A percentile compares a stretch with the other conserved stretches of the same genome.
Evolutionary conservation across 768 basidiomycete species (phyloP).

Genomic region (Leccinum incarnatum): DNA sequence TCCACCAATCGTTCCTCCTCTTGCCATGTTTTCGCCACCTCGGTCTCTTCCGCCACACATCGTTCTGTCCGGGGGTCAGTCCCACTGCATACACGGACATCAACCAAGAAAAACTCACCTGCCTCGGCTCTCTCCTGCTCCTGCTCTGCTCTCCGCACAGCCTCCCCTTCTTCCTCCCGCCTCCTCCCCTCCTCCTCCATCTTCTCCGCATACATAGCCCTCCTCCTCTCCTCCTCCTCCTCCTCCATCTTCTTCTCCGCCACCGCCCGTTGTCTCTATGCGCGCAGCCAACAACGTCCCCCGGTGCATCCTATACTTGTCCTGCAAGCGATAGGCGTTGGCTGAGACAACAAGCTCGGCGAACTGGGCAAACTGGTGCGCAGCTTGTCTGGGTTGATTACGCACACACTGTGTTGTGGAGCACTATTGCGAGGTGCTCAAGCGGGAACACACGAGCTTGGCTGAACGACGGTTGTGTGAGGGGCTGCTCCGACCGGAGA

Average conservation of each 20-base stretch:
- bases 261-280: slow-evolving; percentile 44
- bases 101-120: slow-evolving; percentile 35
- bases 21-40: slow-evolving; percentile 45
- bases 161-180: slow-evolving; percentile 28
- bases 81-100: no score
- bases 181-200: slow-evolving; percentile 26
- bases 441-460: no score
- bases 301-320: no score
- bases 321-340: no score
- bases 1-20: slow-evolving; percentile 48
- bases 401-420: no score
- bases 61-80: slow-evolving; percentile 3
- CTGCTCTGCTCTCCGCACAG: slow-evolving; percentile 33
- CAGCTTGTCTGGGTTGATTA: no score
- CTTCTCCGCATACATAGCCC: no score
- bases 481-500: no score
- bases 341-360: no score
- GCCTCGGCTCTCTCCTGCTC: slow-evolving; percentile 34
- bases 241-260: slow-evolving; percentile 73
- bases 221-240: slow-evolving; percentile 39
- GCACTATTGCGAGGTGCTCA: no score
- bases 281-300: slow-evolving; percentile 47
- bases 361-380: no score
- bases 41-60: not conserved
- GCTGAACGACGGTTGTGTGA: no score